These are phyloP conservation scores for Coniophora puteana DNA, from an alignment of 1,284 basidiomycete genomes.

Conservation along the genomic window DNA sequence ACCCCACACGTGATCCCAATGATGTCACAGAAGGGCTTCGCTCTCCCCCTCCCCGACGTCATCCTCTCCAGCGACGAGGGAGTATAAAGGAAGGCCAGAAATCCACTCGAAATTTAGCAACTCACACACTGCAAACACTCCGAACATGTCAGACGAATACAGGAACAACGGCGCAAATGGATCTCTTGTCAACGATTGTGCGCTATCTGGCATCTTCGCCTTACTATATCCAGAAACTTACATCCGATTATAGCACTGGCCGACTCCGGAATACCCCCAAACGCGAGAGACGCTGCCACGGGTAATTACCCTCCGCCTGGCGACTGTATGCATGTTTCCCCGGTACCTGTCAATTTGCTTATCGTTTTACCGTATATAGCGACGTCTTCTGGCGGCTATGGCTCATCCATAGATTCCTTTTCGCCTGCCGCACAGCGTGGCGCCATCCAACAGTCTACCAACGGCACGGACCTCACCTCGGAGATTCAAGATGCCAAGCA, in stretches of 20 bases:
- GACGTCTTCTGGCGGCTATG: slow-evolving; percentile 8
- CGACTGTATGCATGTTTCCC: slow-evolving; percentile 2
- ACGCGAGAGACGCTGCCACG: slow-evolving; percentile 3
- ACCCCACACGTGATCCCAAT: slow-evolving; percentile 20
- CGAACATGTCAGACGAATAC: slow-evolving; percentile 2
- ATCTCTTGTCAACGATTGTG: background rate
- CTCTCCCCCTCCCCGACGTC: background rate
- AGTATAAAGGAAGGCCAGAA: too few relatives aligned
- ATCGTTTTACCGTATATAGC: background rate
- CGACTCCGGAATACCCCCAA: background rate
- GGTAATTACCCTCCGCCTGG: slow-evolving; percentile 7
- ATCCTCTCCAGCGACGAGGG: background rate
- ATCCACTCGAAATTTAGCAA: too few relatives aligned
- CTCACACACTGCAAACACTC: too few relatives aligned
- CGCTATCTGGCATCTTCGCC: background rate
- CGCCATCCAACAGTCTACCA: slow-evolving; percentile 2
- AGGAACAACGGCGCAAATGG: background rate
- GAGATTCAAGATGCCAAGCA: slow-evolving; percentile 7
- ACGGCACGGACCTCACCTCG: background rate
- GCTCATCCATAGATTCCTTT: slow-evolving; percentile 1
- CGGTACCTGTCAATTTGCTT: background rate
- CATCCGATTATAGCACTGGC: background rate
- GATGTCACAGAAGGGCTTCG: background rate
- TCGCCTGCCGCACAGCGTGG: slow-evolving; percentile 5
- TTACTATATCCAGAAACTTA: background rate